phyloP scores from a whole-genome alignment of 179 eudicot genomes.

The Beta lomatogona region DNA sequence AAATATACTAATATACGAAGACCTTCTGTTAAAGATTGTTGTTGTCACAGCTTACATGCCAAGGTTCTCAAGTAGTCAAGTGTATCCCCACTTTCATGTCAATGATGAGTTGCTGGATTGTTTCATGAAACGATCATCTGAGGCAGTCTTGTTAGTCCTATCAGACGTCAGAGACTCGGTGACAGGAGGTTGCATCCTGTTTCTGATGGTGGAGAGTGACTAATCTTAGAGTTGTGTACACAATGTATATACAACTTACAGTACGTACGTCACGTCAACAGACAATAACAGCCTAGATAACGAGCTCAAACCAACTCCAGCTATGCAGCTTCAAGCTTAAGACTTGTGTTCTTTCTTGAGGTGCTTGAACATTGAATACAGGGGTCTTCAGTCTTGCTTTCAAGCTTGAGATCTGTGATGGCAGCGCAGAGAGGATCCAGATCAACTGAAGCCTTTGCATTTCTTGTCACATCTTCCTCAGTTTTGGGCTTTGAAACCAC shows the following conservation, averaged over 20 bases:
- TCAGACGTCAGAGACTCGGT: no score
- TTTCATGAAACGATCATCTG: no score
- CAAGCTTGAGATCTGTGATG: constrained; percentile 55
- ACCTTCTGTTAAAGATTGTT: no score
- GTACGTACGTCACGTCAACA: background rate
- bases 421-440: constrained; percentile 50
- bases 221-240: background rate
- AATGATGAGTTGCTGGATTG: no score
- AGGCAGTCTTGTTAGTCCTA: no score
- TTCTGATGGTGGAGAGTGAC: no score
- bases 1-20: no score
- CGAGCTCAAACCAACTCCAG: constrained; percentile 6
- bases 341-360: constrained; percentile 11
- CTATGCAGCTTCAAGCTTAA: constrained; percentile 23
- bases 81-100: no score
- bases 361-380: constrained; percentile 8
- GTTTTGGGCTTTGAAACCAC: constrained; percentile 26
- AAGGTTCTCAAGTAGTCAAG: no score
- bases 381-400: constrained; percentile 24
- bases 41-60: no score
- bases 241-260: background rate
- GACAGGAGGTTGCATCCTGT: no score
- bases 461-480: constrained; percentile 24
- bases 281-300: background rate
- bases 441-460: constrained; percentile 30